Base-by-base conservation (phyloP, 1,284 basidiomycete genomes). In the Ustilago bromivora region DNA sequence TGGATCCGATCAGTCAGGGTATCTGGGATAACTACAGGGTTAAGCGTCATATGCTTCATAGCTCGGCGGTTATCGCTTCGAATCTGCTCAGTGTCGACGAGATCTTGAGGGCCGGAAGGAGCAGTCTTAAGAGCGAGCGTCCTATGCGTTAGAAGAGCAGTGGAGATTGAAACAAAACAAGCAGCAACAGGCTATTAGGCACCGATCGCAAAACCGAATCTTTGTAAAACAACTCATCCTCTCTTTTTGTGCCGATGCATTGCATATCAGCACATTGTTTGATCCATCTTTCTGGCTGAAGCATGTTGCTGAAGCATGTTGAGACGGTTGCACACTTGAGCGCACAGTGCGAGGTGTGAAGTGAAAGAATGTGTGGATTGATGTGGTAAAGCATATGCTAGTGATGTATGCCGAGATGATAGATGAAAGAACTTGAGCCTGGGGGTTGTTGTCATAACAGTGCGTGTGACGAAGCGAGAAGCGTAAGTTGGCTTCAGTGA, bases 1-100 rank as follows among this genome's bases (percentile, higher is more conserved):
- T 97, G 85, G 96, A 99, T 85, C 96, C 97, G 7, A 93, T 94
- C 15, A 92, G 94, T 4, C 92, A 95, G 84, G 97, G 97, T 46
- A 92, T 99, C 19, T 99, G 96, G 96, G 97, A 99, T 87, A 99
- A 99, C 88, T 99, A 98, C 87, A 90, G 97, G 70, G 97, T 99
- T 72, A 99, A 99, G 89, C 90, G 96, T 74, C 97, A 99, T 85
- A 97, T 99, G 95, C 88, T 99, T 66, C 96, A 99, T 86, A 96
- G 70, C 67, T 96, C 95, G 87, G 96, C 96, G 72, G 97, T 99
- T 75, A 99, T 99, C 83, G 96, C 95, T 23, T 92, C 97, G 79
- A 99, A 99, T 87, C 89, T 99, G 67, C 88, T 99, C 23, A 95
- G 94, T 51, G 96, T 95, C 35, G 96, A 98, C 87, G 96, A 98